Conservation (phyloP, 2,329 filamentous ascomycete genomes). For the Paraphaeosphaeria minitans region DNA sequence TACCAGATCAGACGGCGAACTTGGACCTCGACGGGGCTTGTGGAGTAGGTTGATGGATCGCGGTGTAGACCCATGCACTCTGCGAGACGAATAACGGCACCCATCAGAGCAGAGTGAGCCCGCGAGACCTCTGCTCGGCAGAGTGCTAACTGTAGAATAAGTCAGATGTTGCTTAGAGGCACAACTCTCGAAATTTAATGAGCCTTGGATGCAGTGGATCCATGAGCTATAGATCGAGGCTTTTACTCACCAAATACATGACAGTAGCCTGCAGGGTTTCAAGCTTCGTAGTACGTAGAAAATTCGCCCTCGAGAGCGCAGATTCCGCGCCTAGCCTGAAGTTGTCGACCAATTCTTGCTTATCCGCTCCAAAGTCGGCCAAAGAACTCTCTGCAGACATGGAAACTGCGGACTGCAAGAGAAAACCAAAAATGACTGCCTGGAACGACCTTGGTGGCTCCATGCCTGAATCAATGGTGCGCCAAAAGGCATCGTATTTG, state of each 20-base stretch:
- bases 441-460: slow-evolving; percentile 70
- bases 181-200: not conserved
- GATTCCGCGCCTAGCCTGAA: slow-evolving; percentile 65
- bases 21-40: slow-evolving; percentile 71
- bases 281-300: slow-evolving; percentile 72
- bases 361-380: slow-evolving; percentile 61
- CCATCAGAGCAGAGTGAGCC: slow-evolving; percentile 73
- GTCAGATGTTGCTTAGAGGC: slow-evolving; percentile 49
- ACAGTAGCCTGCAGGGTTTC: slow-evolving; percentile 78
- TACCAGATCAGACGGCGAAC: slow-evolving; percentile 76
- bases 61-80: slow-evolving; percentile 79
- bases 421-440: slow-evolving; percentile 70
- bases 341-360: slow-evolving; percentile 63
- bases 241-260: slow-evolving; percentile 69
- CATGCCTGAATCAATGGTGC: slow-evolving; percentile 61
- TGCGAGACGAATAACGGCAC: slow-evolving; percentile 73
- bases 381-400: slow-evolving; percentile 62
- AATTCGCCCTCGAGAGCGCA: slow-evolving; percentile 70
- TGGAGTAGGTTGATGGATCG: slow-evolving; percentile 69
- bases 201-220: not conserved
- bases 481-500: slow-evolving; percentile 70
- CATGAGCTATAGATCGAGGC: not conserved
- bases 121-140: slow-evolving; percentile 74
- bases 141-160: slow-evolving; percentile 57
- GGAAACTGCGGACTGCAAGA: slow-evolving; percentile 72